These are phyloP conservation scores for Linnemannia zychae DNA, from an alignment of 192 early-diverging fungal genomes.

Conservation along the genomic window DNA sequence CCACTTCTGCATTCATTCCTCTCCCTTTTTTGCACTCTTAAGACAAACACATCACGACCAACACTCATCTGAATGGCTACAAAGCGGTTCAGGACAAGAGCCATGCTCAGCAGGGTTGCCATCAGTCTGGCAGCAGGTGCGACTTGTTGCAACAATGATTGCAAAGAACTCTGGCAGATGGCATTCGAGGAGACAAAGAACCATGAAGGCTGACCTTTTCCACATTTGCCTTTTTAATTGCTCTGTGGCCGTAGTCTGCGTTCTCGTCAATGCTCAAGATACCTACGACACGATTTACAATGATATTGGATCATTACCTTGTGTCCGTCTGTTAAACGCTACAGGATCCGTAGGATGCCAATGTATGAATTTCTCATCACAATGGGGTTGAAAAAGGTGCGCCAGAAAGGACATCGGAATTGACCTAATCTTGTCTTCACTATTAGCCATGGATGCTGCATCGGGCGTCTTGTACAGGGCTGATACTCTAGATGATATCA, in stretches of 20 bases:
- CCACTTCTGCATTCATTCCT: not conserved
- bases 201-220: not conserved
- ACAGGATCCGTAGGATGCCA: conserved; percentile 72
- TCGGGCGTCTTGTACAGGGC: conserved; percentile 72
- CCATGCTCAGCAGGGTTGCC: conserved; percentile 24
- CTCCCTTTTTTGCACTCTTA: not conserved
- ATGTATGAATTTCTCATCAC: conserved; percentile 52
- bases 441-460: conserved; percentile 48
- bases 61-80: conserved; percentile 10
- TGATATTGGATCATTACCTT: conserved; percentile 62
- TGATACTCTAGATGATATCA: conserved; percentile 61
- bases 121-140: conserved; percentile 34
- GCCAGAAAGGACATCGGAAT: not conserved
- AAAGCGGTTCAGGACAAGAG: conserved; percentile 15
- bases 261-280: conserved; percentile 24
- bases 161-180: not conserved
- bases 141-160: not conserved
- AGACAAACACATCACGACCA: not conserved
- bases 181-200: not conserved
- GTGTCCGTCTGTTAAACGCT: conserved; percentile 70
- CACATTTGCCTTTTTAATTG: not conserved
- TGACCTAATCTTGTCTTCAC: not conserved
- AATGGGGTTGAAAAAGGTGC: not conserved
- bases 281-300: conserved; percentile 58
- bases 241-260: conserved; percentile 14